Evolutionary conservation across 176 grass and related monocot genomes (phyloP), one percentile per base, ranked within the genome.

Genomic region (Oryza brachyantha): DNA sequence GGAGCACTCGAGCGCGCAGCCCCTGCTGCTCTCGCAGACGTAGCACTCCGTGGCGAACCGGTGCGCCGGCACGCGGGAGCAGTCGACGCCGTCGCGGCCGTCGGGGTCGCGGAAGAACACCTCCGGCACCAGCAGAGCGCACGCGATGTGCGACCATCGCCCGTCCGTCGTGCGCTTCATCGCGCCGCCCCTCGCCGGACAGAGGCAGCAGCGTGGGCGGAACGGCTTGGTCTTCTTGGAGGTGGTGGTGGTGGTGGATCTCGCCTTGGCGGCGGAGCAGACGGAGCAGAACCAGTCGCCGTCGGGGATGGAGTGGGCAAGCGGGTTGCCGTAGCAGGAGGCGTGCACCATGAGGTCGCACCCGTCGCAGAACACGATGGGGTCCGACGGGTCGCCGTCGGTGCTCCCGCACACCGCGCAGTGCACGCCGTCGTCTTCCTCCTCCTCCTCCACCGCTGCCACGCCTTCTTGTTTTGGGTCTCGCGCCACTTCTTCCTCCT

Each of bases 281-380:
- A 73, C 61, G 11, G 74, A 52, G 78, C 95, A 98, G 83, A 98
- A 94, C 95, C 90, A 98, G 76, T 98, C 92, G 40, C 95, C 95
- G 13, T 94, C 95, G 5, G 95, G 95, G 73, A 98, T 85, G 22
- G 66, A 77, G 32, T 85, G 79, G 21, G 77, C 69, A 9, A 98
- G 83, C 36, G 90, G 95, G 70, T 70, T 94, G 64, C 92, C 95
- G 76, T 98, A 98, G 85, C 92, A 98, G 24, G 92, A 73, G 12
- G 83, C 91, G 67, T 98, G 95, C 21, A 92, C 92, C 95, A 94
- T 98, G 37, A 98, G 84, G 87, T 97, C 90, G 43, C 95, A 98
- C 68, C 92, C 89, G 7, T 98, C 95, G 62, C 90, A 98, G 85
- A 98, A 98, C 24, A 98, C 95, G 76, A 98, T 98, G 42, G 92